These are phyloP conservation scores for Salix caprea DNA, from an alignment of 345 rosid genomes.

Conservation along the genomic window DNA sequence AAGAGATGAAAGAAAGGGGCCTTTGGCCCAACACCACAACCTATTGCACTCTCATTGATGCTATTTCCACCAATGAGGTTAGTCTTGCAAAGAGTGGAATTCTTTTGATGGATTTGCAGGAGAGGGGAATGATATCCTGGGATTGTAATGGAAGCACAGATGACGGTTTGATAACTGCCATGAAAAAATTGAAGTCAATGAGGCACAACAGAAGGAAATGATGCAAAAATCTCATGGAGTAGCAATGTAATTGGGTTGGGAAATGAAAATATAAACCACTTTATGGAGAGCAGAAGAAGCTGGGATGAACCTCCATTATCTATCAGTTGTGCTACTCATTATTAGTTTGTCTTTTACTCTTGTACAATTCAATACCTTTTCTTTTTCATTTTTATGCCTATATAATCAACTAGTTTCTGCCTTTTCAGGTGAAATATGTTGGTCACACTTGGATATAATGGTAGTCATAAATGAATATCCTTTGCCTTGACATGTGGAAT, in stretches of 20 bases:
- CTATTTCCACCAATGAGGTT: constrained; percentile 33
- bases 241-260: background rate
- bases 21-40: constrained; percentile 67
- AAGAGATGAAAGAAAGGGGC: constrained; percentile 65
- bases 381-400: background rate
- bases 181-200: constrained; percentile 41
- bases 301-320: background rate
- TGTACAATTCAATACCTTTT: background rate
- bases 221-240: constrained; percentile 11
- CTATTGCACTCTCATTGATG: constrained; percentile 49
- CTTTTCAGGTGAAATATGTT: background rate
- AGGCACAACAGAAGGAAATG: constrained; percentile 35
- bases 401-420: background rate
- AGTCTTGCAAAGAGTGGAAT: constrained; percentile 27
- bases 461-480: background rate
- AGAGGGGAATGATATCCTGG: constrained; percentile 49
- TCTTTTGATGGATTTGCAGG: constrained; percentile 56
- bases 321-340: background rate
- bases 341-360: background rate
- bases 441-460: background rate
- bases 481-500: background rate
- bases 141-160: constrained; percentile 28
- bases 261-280: background rate
- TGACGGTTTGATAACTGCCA: constrained; percentile 39
- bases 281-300: background rate